Evolutionary conservation across 805 yeast species (phyloP), one percentile per base, ranked within the genome.

Genomic region (Ogataea neopini): DNA sequence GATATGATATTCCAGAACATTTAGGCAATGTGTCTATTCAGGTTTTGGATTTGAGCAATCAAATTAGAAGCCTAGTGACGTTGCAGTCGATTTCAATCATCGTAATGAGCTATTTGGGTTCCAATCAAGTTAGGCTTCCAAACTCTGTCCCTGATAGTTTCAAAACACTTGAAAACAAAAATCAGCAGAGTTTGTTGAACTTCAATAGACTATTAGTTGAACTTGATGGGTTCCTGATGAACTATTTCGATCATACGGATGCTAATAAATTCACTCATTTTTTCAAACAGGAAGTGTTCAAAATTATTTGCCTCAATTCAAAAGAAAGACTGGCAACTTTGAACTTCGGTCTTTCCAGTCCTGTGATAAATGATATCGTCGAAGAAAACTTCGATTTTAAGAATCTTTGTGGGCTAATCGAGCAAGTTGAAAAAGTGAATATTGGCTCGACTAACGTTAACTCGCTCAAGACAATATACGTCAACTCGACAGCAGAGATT

Each of bases 1-100:
- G 15, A 15, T 50, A 48, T 30, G 58, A 53, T 22, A 44, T 53
- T 26, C 61, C 61, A 3, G 61, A 57, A 40, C 51, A 47, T 11
- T 45, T 57, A 30, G 55, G 52, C n/a, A 47, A 47, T 6, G 47
- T 56, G 14, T 47, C 51, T 10, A 48, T 49, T 6, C 57, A 52
- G 43, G 10, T 56, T 4, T 5, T 45, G 40, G 53, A 52, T 9
- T 30, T 57, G 37, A 41, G 49, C 36, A 48, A 41, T 15, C 44
- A 40, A 25, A 50, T 51, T 2, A 45, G 49, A 10, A 23, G 48
- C 10, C 19, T 52, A 33, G 45, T 52, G 6, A 32, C 58, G 2
- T 25, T 54, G 15, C 61, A 58, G 38, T 50, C 60, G 11, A 29
- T 58, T 9, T 23, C 50, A 1, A 42, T 53, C 11, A 53, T 57